Evolutionary conservation across 192 early-diverging fungal genomes (phyloP).

Genomic region (Diversispora eburnea): DNA sequence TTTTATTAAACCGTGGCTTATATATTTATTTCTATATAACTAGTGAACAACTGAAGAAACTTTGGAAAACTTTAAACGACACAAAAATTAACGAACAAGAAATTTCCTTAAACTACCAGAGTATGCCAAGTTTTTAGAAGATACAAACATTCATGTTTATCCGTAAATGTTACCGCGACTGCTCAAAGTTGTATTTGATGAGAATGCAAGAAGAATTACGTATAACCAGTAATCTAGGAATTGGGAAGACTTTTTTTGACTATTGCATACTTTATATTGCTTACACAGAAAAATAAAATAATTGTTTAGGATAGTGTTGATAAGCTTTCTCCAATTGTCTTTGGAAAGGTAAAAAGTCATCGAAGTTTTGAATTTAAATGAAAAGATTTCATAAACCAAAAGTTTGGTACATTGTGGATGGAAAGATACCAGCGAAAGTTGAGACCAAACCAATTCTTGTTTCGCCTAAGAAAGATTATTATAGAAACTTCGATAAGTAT

Average conservation of each 20-base stretch:
- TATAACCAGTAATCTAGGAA: slow-evolving; percentile 23
- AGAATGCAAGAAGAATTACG: not conserved
- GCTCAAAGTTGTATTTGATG: slow-evolving; percentile 3
- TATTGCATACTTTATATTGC: slow-evolving; percentile 22
- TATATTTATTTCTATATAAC: not conserved
- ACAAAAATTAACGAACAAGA: not conserved
- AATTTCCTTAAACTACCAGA: not conserved
- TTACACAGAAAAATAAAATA: slow-evolving; percentile 7
- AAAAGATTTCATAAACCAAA: not conserved
- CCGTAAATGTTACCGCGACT: slow-evolving; percentile 11
- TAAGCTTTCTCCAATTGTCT: not conserved
- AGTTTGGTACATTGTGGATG: slow-evolving; percentile 17
- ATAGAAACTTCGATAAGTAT: slow-evolving; percentile 15
- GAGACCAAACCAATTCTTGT: slow-evolving; percentile 5
- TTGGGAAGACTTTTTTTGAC: slow-evolving; percentile 12
- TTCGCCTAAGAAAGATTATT: not conserved
- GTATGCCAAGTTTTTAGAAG: not conserved
- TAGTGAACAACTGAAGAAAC: not conserved
- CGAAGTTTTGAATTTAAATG: not conserved
- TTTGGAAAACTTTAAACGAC: not conserved
- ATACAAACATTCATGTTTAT: slow-evolving; percentile 9
- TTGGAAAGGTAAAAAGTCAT: not conserved
- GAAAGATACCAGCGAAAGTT: not conserved
- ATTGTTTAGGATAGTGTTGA: not conserved
- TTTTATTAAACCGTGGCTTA: not conserved